Evolutionary conservation across 768 basidiomycete genomes (phyloP), one percentile per base, ranked within the genome.

Genomic region (Rhizopogon salebrosus): DNA sequence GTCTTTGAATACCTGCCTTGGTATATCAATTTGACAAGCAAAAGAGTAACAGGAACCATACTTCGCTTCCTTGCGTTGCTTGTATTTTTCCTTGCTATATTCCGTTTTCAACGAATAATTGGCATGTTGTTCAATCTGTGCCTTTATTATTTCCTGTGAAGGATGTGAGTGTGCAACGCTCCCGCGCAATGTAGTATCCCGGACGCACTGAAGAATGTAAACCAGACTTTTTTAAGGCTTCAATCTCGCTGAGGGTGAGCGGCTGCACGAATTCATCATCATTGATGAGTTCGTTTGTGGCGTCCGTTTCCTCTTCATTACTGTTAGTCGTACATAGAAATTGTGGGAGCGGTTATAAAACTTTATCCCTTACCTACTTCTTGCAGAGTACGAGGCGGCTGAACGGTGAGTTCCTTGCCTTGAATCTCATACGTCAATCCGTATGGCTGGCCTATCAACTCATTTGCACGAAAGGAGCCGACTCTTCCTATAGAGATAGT

Each of bases 81-180:
- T 88, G 71, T 98, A 99, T 67, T 99, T 99, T 63, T 98, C 95
- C 70, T 99, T 98, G 70, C 91, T 94, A 69, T 95, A 98, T 69
- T 95, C 97, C 1, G 95, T 98, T 71, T 98, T 98, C 45, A 98
- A 74, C 10, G 85, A 84, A 67, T 89, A 99, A 61, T 91, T 89
- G 27, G 89, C 86, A 62, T 98, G 95, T 62, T 86, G 82, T 60
- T 92, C 92, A 42, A 98, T 95, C 69, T 98, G 95, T 67, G 78
- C 85, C 64, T 89, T 85, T 65, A 98, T 95, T 49, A 99, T 98
- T 62, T 98, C 95, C 87, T 97, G 72, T 4, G 16, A n/a, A 35
- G 40, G 42, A 62, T 38, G 48, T 54, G 55, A 53, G 46, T 48
- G 57, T 57, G 41, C 48, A 50, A 18, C 11, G 48, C 23, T 43